These are phyloP conservation scores for Trifolium subterraneum DNA, from an alignment of 306 rosid genomes.

Conservation along the genomic window DNA sequence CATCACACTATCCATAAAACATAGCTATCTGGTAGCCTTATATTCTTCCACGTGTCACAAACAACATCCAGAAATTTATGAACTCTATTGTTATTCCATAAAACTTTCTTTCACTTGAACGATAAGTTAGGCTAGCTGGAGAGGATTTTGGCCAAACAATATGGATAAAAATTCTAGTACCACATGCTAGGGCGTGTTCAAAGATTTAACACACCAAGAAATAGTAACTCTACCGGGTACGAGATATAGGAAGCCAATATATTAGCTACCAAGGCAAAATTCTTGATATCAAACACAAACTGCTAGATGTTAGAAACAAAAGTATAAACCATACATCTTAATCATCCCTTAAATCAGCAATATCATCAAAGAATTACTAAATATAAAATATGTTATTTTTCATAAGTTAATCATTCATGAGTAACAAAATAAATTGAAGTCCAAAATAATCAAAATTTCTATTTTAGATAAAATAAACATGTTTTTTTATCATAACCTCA, in stretches of 20 bases:
- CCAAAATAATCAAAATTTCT: conserved; percentile 22
- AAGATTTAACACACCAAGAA: conserved; percentile 18
- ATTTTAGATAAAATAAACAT: background rate
- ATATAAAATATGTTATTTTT: conserved; percentile 25
- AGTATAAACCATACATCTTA: background rate
- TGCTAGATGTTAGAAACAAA: background rate
- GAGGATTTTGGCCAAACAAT: conserved; percentile 14
- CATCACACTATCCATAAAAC: background rate
- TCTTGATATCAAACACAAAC: conserved; percentile 1
- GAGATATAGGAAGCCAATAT: conserved; percentile 2
- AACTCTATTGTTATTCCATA: conserved; percentile 12
- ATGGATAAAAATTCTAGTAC: conserved; percentile 23
- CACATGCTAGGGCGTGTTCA: background rate
- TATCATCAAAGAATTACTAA: conserved; percentile 26
- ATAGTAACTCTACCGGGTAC: conserved; percentile 5
- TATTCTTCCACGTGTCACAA: background rate
- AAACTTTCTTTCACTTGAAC: conserved; percentile 10
- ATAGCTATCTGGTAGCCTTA: background rate
- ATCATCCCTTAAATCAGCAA: background rate
- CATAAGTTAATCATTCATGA: background rate
- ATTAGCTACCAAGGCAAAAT: conserved; percentile 11
- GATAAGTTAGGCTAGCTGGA: background rate
- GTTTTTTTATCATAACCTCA: conserved; percentile 1
- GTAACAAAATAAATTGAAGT: conserved; percentile 33
- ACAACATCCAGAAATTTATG: background rate